Percentiles rank a stretch among this genome's conserved stretches.
Evolutionary conservation across 2,329 filamentous ascomycete species (phyloP).

Genomic region (Alternaria brassicae): DNA sequence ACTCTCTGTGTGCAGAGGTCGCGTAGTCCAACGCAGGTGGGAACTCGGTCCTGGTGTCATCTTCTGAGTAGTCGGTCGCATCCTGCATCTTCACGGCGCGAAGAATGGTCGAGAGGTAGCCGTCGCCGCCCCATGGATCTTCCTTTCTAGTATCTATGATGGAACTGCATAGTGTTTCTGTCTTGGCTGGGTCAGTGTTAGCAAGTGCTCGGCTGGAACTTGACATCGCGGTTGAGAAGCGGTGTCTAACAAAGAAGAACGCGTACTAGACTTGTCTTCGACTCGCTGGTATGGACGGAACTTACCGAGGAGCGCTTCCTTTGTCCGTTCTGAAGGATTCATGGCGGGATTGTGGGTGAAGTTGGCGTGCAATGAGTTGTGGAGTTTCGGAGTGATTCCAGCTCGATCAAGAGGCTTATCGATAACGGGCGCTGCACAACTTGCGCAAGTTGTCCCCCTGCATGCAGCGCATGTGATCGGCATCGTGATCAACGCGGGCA

Average conservation of each 20-base stretch:
- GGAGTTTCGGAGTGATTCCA: constrained; percentile 3
- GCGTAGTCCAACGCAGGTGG: constrained; percentile 57
- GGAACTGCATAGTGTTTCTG: constrained; percentile 50
- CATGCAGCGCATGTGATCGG: not conserved
- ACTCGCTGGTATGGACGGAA: not conserved
- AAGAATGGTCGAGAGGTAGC: constrained; percentile 61
- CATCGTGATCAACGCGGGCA: not conserved
- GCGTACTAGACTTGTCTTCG: not conserved
- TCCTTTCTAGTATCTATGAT: constrained; percentile 56
- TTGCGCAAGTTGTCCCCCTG: constrained; percentile 1
- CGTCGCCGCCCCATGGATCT: constrained; percentile 32
- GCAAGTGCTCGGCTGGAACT: not conserved
- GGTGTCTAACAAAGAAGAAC: not conserved
- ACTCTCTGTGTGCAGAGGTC: constrained; percentile 63
- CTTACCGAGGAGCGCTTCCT: constrained; percentile 50
- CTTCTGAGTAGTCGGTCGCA: constrained; percentile 22
- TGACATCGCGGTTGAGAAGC: not conserved
- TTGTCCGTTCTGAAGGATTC: constrained; percentile 53
- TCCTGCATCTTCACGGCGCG: constrained; percentile 61
- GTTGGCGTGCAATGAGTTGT: constrained; percentile 1
- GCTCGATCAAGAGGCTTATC: constrained; percentile 9
- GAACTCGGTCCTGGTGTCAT: constrained; percentile 13
- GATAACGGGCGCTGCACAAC: constrained; percentile 1
- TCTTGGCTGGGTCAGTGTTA: constrained; percentile 40
- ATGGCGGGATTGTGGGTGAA: constrained; percentile 32